Evolutionary conservation across 208 protist species (phyloP), one percentile per base, ranked within the genome.

Genomic region (Acanthamoeba royreba): DNA sequence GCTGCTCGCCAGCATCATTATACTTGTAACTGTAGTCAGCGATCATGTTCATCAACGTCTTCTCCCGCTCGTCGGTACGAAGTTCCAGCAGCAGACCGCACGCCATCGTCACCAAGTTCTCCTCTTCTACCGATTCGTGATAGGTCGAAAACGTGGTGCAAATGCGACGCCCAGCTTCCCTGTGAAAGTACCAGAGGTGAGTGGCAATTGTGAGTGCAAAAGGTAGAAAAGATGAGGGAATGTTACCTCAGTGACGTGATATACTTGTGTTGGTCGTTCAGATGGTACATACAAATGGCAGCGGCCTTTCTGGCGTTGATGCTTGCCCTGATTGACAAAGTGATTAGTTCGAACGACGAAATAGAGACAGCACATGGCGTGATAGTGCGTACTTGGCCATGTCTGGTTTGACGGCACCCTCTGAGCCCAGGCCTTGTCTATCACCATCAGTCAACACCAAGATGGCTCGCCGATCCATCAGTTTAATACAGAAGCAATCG

Each of bases 221-320:
- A 33, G 35, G 8, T 9, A 53, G 9, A 8, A 85, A 45, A 19
- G 31, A 19, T 4, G 55, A 17, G 55, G 31, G 63, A n/a, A n/a
- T 69, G 28, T 69, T 88, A 88, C 79, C 79, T 28, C 45, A 88
- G 47, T 17, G 45, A 63, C 15, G 79, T 88, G 79, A 88, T 88
- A 28, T 63, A 88, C 31, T 88, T 88, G 79, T 88, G 79, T n/a
- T 88, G 79, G 35, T 88, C 79, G 52, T 88, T 88, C 4, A 88
- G 79, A n/a, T 88, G 52, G 35, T 88, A 88, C 79, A 88, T 88
- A 42, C 79, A 88, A 28, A 88, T 88, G 31, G 79, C 79, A 11
- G 17, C 43, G 31, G 79, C 79, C 79, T 88, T 88, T n/a, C 43
- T 88, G 45, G 79, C 79, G 35, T 88, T 88, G 79, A 88, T 88